Evolutionary conservation across 73 alveolate genomes (phyloP).

Genomic region (Paramecium tetraurelia): DNA sequence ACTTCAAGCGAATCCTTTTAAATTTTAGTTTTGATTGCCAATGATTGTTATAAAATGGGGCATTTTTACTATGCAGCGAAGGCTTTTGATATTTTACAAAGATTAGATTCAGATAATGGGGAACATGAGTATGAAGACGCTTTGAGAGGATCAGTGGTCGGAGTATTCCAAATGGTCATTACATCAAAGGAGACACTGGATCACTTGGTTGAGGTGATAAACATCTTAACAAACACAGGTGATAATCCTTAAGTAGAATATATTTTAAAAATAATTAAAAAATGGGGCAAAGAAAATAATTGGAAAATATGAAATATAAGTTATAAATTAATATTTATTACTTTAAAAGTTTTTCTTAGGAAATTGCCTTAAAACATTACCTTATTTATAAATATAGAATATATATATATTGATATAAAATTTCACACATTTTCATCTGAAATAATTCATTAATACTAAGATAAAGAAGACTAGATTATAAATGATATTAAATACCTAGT

Average conservation of each 20-base stretch:
- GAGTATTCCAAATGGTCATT: constrained; percentile 62
- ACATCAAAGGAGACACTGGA: constrained; percentile 48
- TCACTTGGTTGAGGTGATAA: constrained; percentile 45
- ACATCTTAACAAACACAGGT: constrained; percentile 48
- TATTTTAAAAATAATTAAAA: constrained; percentile 48
- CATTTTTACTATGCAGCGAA: constrained; percentile 96
- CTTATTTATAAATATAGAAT: neutral
- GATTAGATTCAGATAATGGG: constrained; percentile 91
- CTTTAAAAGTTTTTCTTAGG: neutral
- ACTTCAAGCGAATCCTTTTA: constrained; percentile 92
- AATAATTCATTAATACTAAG: neutral
- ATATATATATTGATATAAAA: neutral
- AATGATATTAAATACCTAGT: neutral
- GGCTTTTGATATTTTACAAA: constrained; percentile 97
- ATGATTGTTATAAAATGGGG: constrained; percentile 99
- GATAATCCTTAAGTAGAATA: constrained; percentile 63
- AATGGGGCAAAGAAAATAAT: constrained; percentile 62
- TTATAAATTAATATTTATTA: neutral
- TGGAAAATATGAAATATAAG: constrained; percentile 38
- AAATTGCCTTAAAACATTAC: no score
- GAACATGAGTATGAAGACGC: constrained; percentile 97
- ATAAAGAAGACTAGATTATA: neutral
- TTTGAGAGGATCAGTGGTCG: constrained; percentile 67
- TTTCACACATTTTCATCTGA: neutral
- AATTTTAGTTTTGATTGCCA: constrained; percentile 92